A percentile compares a stretch with the other conserved stretches of the same genome.
phyloP scores from a whole-genome alignment of 2,329 filamentous ascomycete species.

The Aureobasidium lini region DNA sequence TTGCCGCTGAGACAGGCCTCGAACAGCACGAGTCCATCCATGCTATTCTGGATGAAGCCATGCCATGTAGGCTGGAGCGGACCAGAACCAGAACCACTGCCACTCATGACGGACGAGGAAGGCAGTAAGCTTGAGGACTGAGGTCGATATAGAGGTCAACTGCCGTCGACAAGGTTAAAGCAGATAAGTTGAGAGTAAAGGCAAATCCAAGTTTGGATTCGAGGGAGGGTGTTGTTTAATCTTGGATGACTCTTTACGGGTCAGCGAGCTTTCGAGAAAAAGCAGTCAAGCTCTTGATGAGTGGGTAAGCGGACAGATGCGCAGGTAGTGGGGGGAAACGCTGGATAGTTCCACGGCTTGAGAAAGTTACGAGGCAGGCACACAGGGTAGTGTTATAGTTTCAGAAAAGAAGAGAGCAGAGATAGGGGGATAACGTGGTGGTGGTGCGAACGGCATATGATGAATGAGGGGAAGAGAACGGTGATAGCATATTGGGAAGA shows the following conservation, averaged over 20 bases:
- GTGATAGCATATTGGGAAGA: constrained; percentile 12
- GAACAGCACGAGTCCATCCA: constrained; percentile 71
- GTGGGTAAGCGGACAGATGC: not conserved
- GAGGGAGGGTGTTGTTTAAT: not conserved
- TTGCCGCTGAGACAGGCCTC: constrained; percentile 67
- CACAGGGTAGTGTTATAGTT: constrained; percentile 1
- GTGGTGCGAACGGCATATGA: not conserved
- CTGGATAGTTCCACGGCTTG: not conserved
- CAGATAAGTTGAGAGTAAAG: not conserved
- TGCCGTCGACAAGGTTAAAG: not conserved
- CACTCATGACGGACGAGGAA: constrained; percentile 24
- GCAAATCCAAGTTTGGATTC: not conserved
- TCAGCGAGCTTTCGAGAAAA: not conserved
- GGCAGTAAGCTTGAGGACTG: not conserved
- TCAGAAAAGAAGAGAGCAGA: not conserved
- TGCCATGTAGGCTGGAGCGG: constrained; percentile 32
- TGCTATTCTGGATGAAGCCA: constrained; percentile 33
- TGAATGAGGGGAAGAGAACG: constrained; percentile 14
- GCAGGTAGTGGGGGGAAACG: not conserved
- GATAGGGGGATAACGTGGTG: not conserved
- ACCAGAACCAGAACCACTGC: constrained; percentile 27
- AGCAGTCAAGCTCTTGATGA: not conserved
- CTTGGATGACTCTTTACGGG: not conserved
- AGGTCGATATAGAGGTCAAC: constrained; percentile 8
- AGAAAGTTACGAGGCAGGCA: not conserved